These are phyloP conservation scores for Barnettozyma siamensis DNA, from an alignment of 805 yeast species.

Conservation along the genomic window DNA sequence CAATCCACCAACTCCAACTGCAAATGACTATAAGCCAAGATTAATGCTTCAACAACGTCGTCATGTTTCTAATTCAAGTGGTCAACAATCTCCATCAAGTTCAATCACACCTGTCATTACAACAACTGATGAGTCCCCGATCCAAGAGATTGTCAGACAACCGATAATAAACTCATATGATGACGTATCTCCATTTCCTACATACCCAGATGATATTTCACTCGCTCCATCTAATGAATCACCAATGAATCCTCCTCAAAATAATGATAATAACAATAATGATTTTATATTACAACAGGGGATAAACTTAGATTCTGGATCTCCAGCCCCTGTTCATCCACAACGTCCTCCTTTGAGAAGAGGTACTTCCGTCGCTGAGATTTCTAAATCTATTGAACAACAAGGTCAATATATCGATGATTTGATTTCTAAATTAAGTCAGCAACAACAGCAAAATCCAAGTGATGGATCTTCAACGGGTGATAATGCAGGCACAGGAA, in stretches of 20 bases:
- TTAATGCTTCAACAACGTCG: conserved; percentile 18
- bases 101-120: conserved; percentile 2
- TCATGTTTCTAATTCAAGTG: conserved; percentile 11
- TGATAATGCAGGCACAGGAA: no score
- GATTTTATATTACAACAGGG: background rate
- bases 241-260: no score
- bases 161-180: conserved; percentile 8
- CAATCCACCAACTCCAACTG: background rate
- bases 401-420: conserved; percentile 25
- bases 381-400: conserved; percentile 21
- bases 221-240: background rate
- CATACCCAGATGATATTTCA: background rate
- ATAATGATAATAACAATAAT: no score
- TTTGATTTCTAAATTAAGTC: conserved; percentile 16
- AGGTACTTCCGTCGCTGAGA: conserved; percentile 8
- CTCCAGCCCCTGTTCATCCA: conserved; percentile 8
- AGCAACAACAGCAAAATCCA: conserved; percentile 5
- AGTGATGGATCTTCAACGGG: background rate
- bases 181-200: background rate
- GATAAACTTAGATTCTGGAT: background rate
- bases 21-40: conserved; percentile 13
- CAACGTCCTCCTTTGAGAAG: conserved; percentile 1
- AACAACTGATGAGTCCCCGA: conserved; percentile 15
- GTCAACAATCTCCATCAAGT: conserved; percentile 2
- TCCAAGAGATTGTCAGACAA: conserved; percentile 20